Evolutionary conservation across 2,329 filamentous ascomycete species (phyloP).

Genomic region (Monosporascus sp.): DNA sequence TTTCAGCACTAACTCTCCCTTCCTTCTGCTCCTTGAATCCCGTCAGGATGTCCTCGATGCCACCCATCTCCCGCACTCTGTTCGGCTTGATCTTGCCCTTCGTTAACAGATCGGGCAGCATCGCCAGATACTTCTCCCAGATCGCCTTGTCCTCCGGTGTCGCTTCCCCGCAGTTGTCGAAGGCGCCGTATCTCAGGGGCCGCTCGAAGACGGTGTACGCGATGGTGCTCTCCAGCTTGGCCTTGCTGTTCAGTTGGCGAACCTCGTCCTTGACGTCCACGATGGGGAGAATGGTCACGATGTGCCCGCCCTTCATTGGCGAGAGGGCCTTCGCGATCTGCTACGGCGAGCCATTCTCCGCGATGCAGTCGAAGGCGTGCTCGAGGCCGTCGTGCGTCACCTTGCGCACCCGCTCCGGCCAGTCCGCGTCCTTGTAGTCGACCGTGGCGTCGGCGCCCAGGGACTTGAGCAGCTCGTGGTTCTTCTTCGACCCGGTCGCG

Average conservation of each 20-base stretch:
- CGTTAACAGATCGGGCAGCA: conserved; percentile 21
- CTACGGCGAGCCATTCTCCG: conserved; percentile 19
- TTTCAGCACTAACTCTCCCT: conserved; percentile 27
- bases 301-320: conserved; percentile 23
- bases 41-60: conserved; percentile 19
- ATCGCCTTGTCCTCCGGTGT: conserved; percentile 25
- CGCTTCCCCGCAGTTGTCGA: conserved; percentile 22
- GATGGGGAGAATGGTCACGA: conserved; percentile 19
- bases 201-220: conserved; percentile 27
- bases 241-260: conserved; percentile 16
- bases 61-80: conserved; percentile 20
- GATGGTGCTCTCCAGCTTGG: conserved; percentile 26
- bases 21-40: conserved; percentile 24
- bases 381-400: conserved; percentile 52
- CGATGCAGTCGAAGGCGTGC: conserved; percentile 25
- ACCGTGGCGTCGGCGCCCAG: conserved; percentile 22
- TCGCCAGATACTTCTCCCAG: conserved; percentile 27
- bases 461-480: conserved; percentile 19
- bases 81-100: conserved; percentile 27
- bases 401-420: conserved; percentile 54
- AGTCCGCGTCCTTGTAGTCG: conserved; percentile 38
- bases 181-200: conserved; percentile 14
- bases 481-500: conserved; percentile 19
- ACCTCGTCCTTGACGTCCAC: conserved; percentile 9
- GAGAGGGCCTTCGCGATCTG: conserved; percentile 21